These are phyloP conservation scores for Gastrodia elata DNA, from an alignment of 106 monocot species.

Conservation along the genomic window DNA sequence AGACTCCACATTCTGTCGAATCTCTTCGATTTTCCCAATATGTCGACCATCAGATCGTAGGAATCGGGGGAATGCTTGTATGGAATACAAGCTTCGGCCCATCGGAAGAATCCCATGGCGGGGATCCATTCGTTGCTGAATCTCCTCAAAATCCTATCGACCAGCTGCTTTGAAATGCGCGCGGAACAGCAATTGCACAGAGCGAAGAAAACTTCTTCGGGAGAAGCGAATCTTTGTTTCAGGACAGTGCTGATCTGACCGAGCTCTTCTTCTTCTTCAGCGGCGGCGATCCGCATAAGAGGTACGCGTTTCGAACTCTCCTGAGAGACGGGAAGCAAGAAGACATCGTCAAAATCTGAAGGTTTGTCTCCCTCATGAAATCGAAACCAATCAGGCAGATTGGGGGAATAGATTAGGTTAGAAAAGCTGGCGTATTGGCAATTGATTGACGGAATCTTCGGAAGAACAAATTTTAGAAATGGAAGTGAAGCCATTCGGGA, in stretches of 20 bases:
- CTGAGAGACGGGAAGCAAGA: slow-evolving; percentile 41
- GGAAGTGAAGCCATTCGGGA: background rate
- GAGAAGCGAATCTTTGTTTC: slow-evolving; percentile 30
- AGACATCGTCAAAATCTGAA: slow-evolving; percentile 46
- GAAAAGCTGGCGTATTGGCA: slow-evolving; percentile 16
- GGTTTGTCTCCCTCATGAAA: slow-evolving; percentile 12
- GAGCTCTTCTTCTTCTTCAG: slow-evolving; percentile 16
- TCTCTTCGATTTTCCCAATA: slow-evolving; percentile 71
- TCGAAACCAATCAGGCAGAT: slow-evolving; percentile 62
- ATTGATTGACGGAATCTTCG: slow-evolving; percentile 7
- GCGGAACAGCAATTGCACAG: slow-evolving; percentile 34
- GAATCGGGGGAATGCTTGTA: slow-evolving; percentile 43
- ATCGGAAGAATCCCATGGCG: slow-evolving; percentile 83
- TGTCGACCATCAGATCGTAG: slow-evolving; percentile 77
- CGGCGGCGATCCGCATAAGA: background rate
- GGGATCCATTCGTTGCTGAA: slow-evolving; percentile 68
- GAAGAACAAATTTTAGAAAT: background rate
- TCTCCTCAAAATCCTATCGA: slow-evolving; percentile 45
- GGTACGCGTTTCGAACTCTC: background rate
- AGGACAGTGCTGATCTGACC: slow-evolving; percentile 37
- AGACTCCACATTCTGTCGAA: slow-evolving; percentile 77
- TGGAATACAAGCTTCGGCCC: slow-evolving; percentile 35
- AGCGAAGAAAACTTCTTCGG: slow-evolving; percentile 37
- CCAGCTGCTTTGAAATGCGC: slow-evolving; percentile 28
- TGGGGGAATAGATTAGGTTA: slow-evolving; percentile 29